phyloP scores from a whole-genome alignment of 208 protist genomes.

The Trypanosoma conorhini region DNA sequence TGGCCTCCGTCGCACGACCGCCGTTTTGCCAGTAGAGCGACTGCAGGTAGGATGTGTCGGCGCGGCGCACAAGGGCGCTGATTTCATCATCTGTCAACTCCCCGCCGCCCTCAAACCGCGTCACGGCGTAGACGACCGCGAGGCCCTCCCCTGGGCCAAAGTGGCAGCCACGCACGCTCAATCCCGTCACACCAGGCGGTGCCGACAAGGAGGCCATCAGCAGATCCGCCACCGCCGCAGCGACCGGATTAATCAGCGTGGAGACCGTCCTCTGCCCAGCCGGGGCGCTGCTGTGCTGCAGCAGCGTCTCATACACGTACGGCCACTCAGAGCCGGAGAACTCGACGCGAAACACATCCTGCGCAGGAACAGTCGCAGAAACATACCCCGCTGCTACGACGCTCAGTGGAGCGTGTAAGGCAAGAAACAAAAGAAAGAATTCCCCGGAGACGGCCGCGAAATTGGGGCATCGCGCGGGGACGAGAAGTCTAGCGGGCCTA shows the following conservation, averaged over 20 bases:
- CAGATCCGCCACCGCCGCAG: not conserved
- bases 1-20: not conserved
- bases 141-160: not conserved
- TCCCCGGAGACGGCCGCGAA: no score
- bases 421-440: no score
- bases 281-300: not conserved
- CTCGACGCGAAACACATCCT: not conserved
- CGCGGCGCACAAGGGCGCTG: not conserved
- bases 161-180: not conserved
- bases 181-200: not conserved
- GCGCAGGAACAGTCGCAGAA: not conserved
- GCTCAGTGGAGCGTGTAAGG: no score
- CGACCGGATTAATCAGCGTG: not conserved
- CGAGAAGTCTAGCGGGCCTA: no score
- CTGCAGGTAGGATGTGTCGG: not conserved
- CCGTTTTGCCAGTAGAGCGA: slow-evolving; percentile 4
- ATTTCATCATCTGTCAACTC: slow-evolving; percentile 4
- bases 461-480: no score
- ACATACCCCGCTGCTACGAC: no score
- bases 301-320: not conserved
- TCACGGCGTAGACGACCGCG: slow-evolving; percentile 3
- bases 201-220: not conserved
- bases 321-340: not conserved
- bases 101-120: not conserved
- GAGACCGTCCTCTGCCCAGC: not conserved